Conservation (phyloP, 495 filamentous ascomycete species). For the Poronia punctata region DNA sequence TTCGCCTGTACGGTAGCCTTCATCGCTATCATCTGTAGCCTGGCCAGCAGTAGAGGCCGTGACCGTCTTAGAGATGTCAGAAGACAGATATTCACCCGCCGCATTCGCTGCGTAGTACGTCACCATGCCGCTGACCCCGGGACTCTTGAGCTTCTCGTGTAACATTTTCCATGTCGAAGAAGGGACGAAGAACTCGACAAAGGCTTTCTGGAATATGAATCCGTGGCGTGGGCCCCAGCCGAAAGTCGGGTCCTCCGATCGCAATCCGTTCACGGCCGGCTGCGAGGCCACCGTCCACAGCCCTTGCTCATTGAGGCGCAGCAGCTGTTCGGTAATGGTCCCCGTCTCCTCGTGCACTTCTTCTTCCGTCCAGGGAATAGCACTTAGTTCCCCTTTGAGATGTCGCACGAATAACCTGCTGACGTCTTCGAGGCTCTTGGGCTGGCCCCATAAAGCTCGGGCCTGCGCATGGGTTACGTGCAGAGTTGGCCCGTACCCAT, state of each 20-base stretch:
- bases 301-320: conserved; percentile 69
- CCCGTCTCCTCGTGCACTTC: conserved; percentile 78
- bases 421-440: conserved; percentile 60
- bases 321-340: conserved; percentile 65
- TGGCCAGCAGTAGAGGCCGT: conserved; percentile 17
- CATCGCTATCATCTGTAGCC: neutral
- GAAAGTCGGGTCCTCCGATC: conserved; percentile 68
- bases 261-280: conserved; percentile 81
- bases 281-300: conserved; percentile 99
- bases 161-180: conserved; percentile 60
- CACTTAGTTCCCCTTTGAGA: conserved; percentile 63
- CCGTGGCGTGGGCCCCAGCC: conserved; percentile 92
- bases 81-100: conserved; percentile 63
- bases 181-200: conserved; percentile 91
- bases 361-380: conserved; percentile 91
- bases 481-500: conserved; percentile 86
- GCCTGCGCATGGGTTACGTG: conserved; percentile 76
- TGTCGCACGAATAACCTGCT: conserved; percentile 71
- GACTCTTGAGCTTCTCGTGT: conserved; percentile 49
- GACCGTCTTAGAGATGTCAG: conserved; percentile 33
- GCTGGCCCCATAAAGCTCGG: conserved; percentile 74
- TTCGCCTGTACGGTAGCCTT: conserved; percentile 19
- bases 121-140: conserved; percentile 54
- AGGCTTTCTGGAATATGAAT: conserved; percentile 97
- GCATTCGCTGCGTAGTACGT: conserved; percentile 81